phyloP scores from a whole-genome alignment of 2,329 filamentous ascomycete species.

The Ceratocystis albifundus region DNA sequence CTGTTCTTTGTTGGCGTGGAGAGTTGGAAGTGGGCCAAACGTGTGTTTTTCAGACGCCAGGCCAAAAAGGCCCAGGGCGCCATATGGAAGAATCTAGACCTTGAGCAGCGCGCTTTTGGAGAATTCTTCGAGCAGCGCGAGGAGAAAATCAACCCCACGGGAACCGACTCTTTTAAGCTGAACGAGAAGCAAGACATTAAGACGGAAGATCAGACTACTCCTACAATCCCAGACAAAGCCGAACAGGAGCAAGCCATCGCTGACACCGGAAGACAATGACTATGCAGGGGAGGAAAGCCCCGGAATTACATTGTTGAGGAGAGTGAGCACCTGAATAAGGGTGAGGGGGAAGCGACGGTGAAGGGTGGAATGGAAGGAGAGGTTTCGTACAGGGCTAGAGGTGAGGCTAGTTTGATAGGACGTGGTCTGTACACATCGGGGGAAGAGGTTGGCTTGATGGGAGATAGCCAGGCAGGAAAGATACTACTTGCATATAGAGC shows the following conservation, averaged over 20 bases:
- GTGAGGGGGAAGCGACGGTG: not conserved
- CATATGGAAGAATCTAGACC: constrained; percentile 32
- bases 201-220: not conserved
- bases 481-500: not conserved
- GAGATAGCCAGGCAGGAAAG: too few relatives aligned
- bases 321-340: not conserved
- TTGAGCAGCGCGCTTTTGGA: constrained; percentile 34
- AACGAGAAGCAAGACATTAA: not conserved
- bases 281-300: constrained; percentile 25
- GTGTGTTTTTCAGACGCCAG: constrained; percentile 32
- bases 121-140: constrained; percentile 29
- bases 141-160: constrained; percentile 1
- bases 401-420: not conserved
- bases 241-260: not conserved
- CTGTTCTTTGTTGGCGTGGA: constrained; percentile 50
- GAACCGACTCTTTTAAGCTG: constrained; percentile 8
- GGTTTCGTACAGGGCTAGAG: not conserved
- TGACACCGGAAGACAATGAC: constrained; percentile 23
- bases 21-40: constrained; percentile 48
- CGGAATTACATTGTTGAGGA: constrained; percentile 8
- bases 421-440: too few relatives aligned
- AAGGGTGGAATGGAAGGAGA: not conserved
- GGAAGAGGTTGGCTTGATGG: too few relatives aligned
- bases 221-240: not conserved
- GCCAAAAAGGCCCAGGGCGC: constrained; percentile 26